Percentiles rank a stretch among this genome's conserved stretches.
phyloP scores from a whole-genome alignment of 306 rosid genomes.

The Cucumis melo region DNA sequence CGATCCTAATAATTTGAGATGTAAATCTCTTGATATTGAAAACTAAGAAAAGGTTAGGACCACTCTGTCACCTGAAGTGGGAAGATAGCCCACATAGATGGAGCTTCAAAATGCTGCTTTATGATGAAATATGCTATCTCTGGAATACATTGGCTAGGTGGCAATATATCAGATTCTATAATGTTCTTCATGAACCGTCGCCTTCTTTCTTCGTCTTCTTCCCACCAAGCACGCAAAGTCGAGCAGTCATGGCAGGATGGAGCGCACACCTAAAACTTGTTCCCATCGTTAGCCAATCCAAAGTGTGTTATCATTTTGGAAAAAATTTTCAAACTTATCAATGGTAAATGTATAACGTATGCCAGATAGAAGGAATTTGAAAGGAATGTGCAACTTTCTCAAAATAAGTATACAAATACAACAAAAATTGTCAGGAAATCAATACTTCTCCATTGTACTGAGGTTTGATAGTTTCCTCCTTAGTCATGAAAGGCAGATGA shows the following conservation, averaged over 20 bases:
- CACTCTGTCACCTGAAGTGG: constrained; percentile 69
- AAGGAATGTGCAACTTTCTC: background rate
- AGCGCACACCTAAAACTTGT: constrained; percentile 67
- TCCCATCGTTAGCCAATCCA: constrained; percentile 2
- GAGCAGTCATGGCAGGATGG: constrained; percentile 97
- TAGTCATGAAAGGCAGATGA: background rate
- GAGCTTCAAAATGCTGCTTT: constrained; percentile 80
- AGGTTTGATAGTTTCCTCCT: background rate
- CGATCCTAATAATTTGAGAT: background rate
- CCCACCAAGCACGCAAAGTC: constrained; percentile 99
- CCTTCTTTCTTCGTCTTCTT: constrained; percentile 92
- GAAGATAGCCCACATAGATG: constrained; percentile 99
- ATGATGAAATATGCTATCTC: constrained; percentile 55
- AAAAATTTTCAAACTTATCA: background rate
- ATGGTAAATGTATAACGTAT: background rate
- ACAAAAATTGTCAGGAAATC: background rate
- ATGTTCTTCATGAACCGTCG: constrained; percentile 47
- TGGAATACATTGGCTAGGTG: constrained; percentile 61
- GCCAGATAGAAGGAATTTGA: background rate
- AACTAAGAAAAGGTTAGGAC: background rate
- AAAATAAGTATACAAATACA: background rate
- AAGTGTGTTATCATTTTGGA: background rate
- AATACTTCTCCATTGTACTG: background rate
- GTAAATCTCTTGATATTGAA: background rate
- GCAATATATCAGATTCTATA: constrained; percentile 48